A percentile compares a stretch with the other conserved stretches of the same genome.
Evolutionary conservation across 1,139 yeast species (phyloP).

Genomic region (Saccharomyces hybrid): DNA sequence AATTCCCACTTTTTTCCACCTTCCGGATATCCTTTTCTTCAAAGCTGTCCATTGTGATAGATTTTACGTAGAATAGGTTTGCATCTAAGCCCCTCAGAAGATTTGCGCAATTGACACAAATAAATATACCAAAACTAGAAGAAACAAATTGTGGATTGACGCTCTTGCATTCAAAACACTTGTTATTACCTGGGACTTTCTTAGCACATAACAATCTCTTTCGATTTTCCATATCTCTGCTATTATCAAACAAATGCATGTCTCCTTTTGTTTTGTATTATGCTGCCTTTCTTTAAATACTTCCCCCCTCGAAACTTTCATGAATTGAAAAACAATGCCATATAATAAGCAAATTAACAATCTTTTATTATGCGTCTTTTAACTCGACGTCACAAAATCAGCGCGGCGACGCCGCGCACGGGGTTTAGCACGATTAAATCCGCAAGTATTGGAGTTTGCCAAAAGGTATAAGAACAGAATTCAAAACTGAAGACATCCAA

Average conservation of each 20-base stretch:
- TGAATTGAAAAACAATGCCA: not conserved
- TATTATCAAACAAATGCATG: constrained; percentile 42
- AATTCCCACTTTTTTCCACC: constrained; percentile 91
- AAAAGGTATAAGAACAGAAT: not conserved
- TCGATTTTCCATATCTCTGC: constrained; percentile 84
- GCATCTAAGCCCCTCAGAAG: constrained; percentile 90
- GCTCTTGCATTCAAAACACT: constrained; percentile 85
- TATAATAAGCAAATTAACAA: not conserved
- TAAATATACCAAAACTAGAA: constrained; percentile 88
- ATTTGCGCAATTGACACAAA: constrained; percentile 94
- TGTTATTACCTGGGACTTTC: constrained; percentile 69
- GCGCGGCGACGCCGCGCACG: not conserved
- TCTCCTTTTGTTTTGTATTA: not conserved
- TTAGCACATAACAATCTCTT: constrained; percentile 69
- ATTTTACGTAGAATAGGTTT: constrained; percentile 86
- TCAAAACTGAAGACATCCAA: not conserved
- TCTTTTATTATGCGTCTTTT: not conserved
- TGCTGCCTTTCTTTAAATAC: not conserved
- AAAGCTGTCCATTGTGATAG: constrained; percentile 93
- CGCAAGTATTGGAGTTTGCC: not conserved
- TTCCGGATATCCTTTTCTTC: constrained; percentile 77
- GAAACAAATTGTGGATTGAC: constrained; percentile 98
- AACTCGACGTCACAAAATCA: not conserved
- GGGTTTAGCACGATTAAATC: not conserved
- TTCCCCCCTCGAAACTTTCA: not conserved